phyloP scores from a whole-genome alignment of 176 grass and related monocot genomes.

The Zoysia japonica region DNA sequence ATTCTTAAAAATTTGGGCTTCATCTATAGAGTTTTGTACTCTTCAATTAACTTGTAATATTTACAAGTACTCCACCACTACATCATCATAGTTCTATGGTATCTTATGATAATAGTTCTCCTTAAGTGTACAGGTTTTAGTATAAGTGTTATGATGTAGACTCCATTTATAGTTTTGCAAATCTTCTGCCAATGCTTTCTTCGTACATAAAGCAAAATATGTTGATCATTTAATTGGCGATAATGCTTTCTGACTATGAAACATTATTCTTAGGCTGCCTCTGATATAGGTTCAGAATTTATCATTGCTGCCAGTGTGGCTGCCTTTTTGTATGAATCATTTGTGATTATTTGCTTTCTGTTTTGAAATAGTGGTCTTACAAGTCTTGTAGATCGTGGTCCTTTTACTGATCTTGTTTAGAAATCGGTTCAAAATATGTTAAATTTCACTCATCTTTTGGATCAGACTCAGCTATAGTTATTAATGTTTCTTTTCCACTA shows the following conservation, averaged over 20 bases:
- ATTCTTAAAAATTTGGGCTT: background rate
- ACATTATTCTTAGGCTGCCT: background rate
- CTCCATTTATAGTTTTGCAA: background rate
- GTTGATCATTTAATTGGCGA: conserved; percentile 17
- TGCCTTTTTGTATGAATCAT: conserved; percentile 17
- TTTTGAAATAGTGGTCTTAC: background rate
- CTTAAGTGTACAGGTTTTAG: background rate
- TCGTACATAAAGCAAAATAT: conserved; percentile 5
- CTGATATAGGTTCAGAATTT: conserved; percentile 19
- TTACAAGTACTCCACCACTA: background rate
- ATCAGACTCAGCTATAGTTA: conserved; percentile 30
- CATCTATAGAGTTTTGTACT: background rate
- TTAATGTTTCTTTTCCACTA: conserved; percentile 42
- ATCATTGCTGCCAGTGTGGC: background rate
- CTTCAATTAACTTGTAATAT: background rate
- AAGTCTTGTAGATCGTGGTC: background rate
- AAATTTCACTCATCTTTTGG: background rate
- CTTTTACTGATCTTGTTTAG: conserved; percentile 21
- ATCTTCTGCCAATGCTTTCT: background rate
- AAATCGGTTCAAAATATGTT: conserved; percentile 21
- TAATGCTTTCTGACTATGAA: conserved; percentile 6
- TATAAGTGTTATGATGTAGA: conserved; percentile 7
- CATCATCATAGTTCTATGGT: background rate
- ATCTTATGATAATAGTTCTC: background rate
- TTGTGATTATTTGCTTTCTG: conserved; percentile 22